Evolutionary conservation across 2,329 filamentous ascomycete genomes (phyloP).

Genomic region (Lachnellula cervina): DNA sequence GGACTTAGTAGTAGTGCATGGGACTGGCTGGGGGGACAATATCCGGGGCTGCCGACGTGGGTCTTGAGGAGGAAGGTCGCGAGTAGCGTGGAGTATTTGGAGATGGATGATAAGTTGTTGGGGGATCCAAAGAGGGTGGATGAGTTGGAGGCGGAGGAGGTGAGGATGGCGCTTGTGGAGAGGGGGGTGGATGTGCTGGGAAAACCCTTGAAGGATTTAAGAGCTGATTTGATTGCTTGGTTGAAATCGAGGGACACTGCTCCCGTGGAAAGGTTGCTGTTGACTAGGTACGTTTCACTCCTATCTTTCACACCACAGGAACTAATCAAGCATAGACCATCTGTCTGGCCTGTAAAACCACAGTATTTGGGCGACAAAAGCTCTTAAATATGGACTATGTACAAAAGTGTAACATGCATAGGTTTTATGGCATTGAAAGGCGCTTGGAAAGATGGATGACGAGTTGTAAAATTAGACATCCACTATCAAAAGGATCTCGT

Average conservation of each 20-base stretch:
- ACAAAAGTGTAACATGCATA: conserved; percentile 14
- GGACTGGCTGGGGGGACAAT: conserved; percentile 38
- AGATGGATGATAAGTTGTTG: conserved; percentile 67
- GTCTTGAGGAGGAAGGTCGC: conserved; percentile 51
- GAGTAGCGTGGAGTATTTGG: conserved; percentile 57
- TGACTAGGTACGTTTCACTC: conserved; percentile 31
- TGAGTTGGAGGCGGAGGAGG: conserved; percentile 57
- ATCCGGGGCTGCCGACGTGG: conserved; percentile 36
- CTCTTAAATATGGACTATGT: conserved; percentile 14
- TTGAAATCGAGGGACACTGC: conserved; percentile 33
- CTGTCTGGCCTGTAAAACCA: conserved; percentile 24
- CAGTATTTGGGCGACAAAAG: background rate
- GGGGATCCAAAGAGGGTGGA: conserved; percentile 54
- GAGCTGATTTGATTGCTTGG: conserved; percentile 36
- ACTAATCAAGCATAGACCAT: conserved; percentile 24
- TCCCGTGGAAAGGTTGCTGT: conserved; percentile 27
- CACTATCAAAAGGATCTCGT: background rate
- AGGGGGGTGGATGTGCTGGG: conserved; percentile 57
- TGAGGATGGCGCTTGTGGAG: conserved; percentile 66
- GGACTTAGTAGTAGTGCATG: conserved; percentile 38
- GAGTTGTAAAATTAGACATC: background rate
- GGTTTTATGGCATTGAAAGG: conserved; percentile 5
- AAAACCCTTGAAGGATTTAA: conserved; percentile 33
- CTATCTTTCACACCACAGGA: background rate
- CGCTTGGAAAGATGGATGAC: conserved; percentile 1